Base-by-base conservation (phyloP, 2,329 filamentous ascomycete genomes). In the Sporothrix mexicana region DNA sequence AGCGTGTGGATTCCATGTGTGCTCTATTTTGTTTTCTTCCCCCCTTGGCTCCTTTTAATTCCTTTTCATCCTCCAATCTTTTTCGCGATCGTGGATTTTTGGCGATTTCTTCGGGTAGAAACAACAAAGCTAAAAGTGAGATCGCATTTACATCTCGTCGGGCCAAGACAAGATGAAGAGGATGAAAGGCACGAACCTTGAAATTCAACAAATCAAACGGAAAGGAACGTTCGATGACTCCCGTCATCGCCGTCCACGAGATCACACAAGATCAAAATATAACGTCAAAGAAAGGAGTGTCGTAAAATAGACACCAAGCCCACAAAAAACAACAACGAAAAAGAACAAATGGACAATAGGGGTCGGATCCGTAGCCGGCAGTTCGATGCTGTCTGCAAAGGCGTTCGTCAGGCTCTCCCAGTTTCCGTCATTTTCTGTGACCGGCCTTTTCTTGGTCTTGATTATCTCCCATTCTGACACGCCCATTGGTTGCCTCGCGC, bases 181-280 rank as follows among this genome's bases (percentile, higher is more conserved):
- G 30, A 36, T 1, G 7, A 36, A 36, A 6, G 30, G 30, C 30
- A 6, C 30, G 30, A 5, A 36, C 7, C 7, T 36, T 7, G 30
- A 49, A 55, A n/a, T 12, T 55, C 51, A 55, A 55, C 51, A 55
- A 55, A 55, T 55, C 51, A 55, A 55, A 55, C 51, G 51, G 51
- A 55, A 55, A 55, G 20, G 20, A 55, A 55, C 51, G 51, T 55
- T 20, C 51, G 51, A 23, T 13, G 51, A 23, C 9, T n/a, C n/a
- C 8, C n/a, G 23, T 25, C 51, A 20, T 55, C 30, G 30, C 30
- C 30, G 51, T 23, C 51, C 9, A 25, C 51, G 12, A 4, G 20
- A 13, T 36, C 30, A 36, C 30, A 36, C 30, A 7, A 36, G 30
- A 36, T 36, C n/a, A 10, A 25, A 55, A 25, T 23, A 23, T 1